Percentiles rank a stretch among this genome's conserved stretches.
Evolutionary conservation across 2,329 filamentous ascomycete species (phyloP).

Genomic region (Penicillium sclerotigenum): DNA sequence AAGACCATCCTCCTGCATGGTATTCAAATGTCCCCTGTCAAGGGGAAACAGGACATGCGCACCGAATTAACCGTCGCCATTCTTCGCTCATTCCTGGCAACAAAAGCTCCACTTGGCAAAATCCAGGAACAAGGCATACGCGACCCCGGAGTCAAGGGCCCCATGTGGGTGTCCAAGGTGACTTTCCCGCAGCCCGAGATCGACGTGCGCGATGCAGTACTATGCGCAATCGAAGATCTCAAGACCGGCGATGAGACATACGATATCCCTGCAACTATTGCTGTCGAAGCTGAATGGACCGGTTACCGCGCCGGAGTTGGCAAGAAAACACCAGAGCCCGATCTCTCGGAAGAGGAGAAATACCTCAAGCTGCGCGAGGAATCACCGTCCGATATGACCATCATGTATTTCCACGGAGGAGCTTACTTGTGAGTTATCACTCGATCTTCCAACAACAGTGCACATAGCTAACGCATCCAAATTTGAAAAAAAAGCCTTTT

Average conservation of each 20-base stretch:
- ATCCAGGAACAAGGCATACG: slow-evolving; percentile 62
- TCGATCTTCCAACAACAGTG: not conserved
- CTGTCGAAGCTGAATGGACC: slow-evolving; percentile 48
- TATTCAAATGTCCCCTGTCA: slow-evolving; percentile 65
- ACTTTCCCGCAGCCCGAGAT: slow-evolving; percentile 57
- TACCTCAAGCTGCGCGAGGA: slow-evolving; percentile 42
- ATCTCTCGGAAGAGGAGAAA: slow-evolving; percentile 44
- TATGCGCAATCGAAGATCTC: slow-evolving; percentile 40
- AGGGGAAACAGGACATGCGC: slow-evolving; percentile 73
- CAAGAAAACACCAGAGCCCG: slow-evolving; percentile 38
- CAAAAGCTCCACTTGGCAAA: slow-evolving; percentile 54
- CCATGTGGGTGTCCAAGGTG: slow-evolving; percentile 76
- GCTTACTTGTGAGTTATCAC: slow-evolving; percentile 42
- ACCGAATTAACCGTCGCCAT: slow-evolving; percentile 71
- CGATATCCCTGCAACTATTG: slow-evolving; percentile 33
- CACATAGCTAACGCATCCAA: not conserved
- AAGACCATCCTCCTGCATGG: slow-evolving; percentile 43
- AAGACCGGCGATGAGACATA: slow-evolving; percentile 41
- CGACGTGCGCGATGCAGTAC: slow-evolving; percentile 40
- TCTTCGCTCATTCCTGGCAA: slow-evolving; percentile 62
- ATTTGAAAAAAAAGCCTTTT: slow-evolving; percentile 35
- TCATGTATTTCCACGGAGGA: slow-evolving; percentile 49
- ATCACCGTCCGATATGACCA: slow-evolving; percentile 39
- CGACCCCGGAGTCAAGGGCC: slow-evolving; percentile 69
- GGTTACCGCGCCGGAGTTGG: slow-evolving; percentile 41